Evolutionary conservation across 441 rosid genomes (phyloP), one percentile per base, ranked within the genome.

Genomic region (Erysimum pusillum): DNA sequence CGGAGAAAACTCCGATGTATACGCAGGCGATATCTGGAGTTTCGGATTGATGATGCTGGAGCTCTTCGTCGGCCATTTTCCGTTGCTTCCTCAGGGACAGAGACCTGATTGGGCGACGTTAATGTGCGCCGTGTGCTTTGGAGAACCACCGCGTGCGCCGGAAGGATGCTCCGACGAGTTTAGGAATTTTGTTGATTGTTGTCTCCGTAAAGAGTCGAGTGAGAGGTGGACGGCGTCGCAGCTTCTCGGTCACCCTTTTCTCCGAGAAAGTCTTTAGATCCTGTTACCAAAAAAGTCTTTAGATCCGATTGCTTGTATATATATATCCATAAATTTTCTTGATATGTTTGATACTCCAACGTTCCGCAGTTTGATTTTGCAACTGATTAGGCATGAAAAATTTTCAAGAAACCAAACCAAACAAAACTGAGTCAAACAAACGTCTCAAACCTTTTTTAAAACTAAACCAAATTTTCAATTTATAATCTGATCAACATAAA

Each of bases 101-200:
- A 84, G 94, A 79, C 95, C 95, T 25, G 94, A 91, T 39, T 94
- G 98, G 99, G 94, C 94, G 2, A 87, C 96, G 12, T 73, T 94
- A 10, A 94, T 94, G 98, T 94, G 98, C 22, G 92, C 96, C 5
- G 92, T 94, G 28, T 94, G 98, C 69, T 91, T 94, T 57, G 92
- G 94, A 2, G 98, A 94, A 6, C 93, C 96, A 32, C 99, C 99
- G 9, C 46, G 73, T 32, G 69, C 84, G 63, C 98, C 99, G 14
- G 87, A 76, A 10, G 74, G 74, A 2, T 81, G 85, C 12, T 92
- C 99, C 3, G 88, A 83, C 0, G 93, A 87, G 78, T 94, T 94
- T 36, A 66, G 88, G 49, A 80, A 79, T 74, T 94, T 94, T 41
- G 69, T 92, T 2, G 87, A 86, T 35, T 87, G 90, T 61, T 94